Percentiles rank a stretch among this genome's conserved stretches.
Conservation (phyloP, 2,329 filamentous ascomycete species). For the Trichoderma sp. region DNA sequence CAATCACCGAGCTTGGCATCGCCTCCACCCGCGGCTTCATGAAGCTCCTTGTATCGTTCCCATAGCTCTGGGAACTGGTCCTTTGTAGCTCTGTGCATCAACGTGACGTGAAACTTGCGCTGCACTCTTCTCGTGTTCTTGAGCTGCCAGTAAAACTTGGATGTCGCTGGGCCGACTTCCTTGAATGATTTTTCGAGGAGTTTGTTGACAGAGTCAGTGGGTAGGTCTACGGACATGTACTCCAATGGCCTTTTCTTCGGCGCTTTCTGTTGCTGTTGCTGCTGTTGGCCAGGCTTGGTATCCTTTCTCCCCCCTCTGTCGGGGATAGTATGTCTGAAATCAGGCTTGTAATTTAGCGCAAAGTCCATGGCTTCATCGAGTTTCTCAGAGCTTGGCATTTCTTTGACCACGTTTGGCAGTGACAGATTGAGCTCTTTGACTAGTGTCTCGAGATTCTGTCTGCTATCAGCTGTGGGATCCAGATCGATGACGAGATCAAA, state of each 20-base stretch:
- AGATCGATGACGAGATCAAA: conserved; percentile 89
- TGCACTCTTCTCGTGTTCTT: conserved; percentile 76
- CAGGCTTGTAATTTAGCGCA: conserved; percentile 77
- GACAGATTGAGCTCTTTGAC: conserved; percentile 71
- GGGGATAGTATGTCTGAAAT: conserved; percentile 75
- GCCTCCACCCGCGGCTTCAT: conserved; percentile 46
- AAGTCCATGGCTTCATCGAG: conserved; percentile 79
- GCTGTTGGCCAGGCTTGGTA: conserved; percentile 30
- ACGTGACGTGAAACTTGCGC: conserved; percentile 86
- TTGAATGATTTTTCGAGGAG: conserved; percentile 74
- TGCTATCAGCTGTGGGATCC: conserved; percentile 75
- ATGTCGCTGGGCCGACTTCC: conserved; percentile 49
- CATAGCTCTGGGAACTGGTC: conserved; percentile 70
- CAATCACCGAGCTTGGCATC: conserved; percentile 61
- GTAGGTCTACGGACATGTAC: conserved; percentile 59
- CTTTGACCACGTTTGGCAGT: conserved; percentile 75
- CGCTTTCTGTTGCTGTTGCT: conserved; percentile 38
- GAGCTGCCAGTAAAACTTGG: conserved; percentile 72
- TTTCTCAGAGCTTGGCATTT: conserved; percentile 71
- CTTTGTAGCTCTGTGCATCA: conserved; percentile 77
- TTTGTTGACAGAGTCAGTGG: conserved; percentile 47
- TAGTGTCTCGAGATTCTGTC: conserved; percentile 81
- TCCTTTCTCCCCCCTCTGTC: conserved; percentile 51
- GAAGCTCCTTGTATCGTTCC: conserved; percentile 69
- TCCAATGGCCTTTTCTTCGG: conserved; percentile 57